These are phyloP conservation scores for Bruguiera parviflora DNA, from an alignment of 345 rosid species.

Conservation along the genomic window DNA sequence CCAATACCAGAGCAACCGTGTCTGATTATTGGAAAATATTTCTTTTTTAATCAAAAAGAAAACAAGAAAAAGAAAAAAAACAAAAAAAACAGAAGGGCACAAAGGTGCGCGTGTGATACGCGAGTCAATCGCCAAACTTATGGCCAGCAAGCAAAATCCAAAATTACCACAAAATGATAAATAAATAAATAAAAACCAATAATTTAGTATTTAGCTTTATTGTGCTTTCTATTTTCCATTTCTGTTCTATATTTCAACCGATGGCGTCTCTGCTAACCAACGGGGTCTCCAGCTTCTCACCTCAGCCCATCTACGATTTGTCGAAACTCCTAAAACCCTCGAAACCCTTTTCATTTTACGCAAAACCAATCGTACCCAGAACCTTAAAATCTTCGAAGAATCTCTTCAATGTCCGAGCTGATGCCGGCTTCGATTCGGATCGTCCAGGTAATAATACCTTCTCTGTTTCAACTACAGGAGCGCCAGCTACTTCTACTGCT, in stretches of 20 bases:
- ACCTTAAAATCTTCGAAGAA: not conserved
- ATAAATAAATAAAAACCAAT: too few species aligned
- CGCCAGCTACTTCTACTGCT: constrained; percentile 6
- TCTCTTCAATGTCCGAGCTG: constrained; percentile 19
- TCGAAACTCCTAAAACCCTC: constrained; percentile 3
- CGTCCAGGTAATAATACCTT: constrained; percentile 11
- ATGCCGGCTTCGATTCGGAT: constrained; percentile 17
- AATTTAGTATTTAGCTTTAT: too few species aligned
- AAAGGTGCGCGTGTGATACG: constrained; percentile 9
- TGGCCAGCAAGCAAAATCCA: constrained; percentile 1
- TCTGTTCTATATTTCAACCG: not conserved
- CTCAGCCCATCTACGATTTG: constrained; percentile 22
- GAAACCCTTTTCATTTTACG: constrained; percentile 10
- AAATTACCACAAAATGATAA: not conserved
- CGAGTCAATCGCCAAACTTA: constrained; percentile 5
- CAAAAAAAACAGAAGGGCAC: too few species aligned
- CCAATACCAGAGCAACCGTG: too few species aligned
- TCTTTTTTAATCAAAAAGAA: too few species aligned
- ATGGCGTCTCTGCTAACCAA: constrained; percentile 27
- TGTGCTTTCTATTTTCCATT: too few species aligned
- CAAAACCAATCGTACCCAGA: not conserved
- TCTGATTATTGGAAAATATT: too few species aligned
- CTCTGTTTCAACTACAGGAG: too few species aligned
- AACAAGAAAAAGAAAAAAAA: too few species aligned
- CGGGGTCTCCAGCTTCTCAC: constrained; percentile 21